phyloP scores from a whole-genome alignment of 2,329 filamentous ascomycete genomes.

The Aspergillus sp. region DNA sequence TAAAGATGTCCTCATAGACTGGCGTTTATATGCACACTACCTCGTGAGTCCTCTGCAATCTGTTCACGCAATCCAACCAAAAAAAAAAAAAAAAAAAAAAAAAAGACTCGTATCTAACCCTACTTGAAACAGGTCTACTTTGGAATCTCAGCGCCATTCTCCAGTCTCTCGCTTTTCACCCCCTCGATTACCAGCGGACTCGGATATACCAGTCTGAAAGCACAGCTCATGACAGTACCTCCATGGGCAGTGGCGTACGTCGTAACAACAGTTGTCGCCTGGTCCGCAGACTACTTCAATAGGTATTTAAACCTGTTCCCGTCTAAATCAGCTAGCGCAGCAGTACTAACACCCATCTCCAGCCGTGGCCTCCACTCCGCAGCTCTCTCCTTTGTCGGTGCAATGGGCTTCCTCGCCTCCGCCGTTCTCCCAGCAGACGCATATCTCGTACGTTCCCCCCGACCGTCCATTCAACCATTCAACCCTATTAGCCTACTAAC shows the following conservation, averaged over 20 bases:
- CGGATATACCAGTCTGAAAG: conserved; percentile 55
- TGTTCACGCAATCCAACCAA: background rate
- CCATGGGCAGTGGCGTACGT: conserved; percentile 63
- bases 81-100: background rate
- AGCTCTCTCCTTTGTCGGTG: conserved; percentile 51
- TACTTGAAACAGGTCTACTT: conserved; percentile 45
- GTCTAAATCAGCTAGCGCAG: conserved; percentile 21
- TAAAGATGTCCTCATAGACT: conserved; percentile 49
- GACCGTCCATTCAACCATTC: background rate
- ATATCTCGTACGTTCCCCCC: conserved; percentile 45
- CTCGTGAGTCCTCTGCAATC: conserved; percentile 22
- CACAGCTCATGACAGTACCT: conserved; percentile 67
- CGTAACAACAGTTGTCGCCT: conserved; percentile 53
- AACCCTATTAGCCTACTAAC: background rate
- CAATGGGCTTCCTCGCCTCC: conserved; percentile 61
- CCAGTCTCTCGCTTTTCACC: conserved; percentile 60
- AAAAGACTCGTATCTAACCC: background rate
- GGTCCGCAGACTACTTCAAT: conserved; percentile 59
- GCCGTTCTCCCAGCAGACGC: conserved; percentile 61
- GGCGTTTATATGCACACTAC: conserved; percentile 55
- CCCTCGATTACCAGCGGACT: conserved; percentile 64
- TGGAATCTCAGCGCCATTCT: conserved; percentile 56
- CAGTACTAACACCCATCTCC: conserved; percentile 19
- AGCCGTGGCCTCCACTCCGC: conserved; percentile 54
- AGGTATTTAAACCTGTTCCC: conserved; percentile 20